phyloP scores from a whole-genome alignment of 2,329 filamentous ascomycete genomes.

The Pseudogymnoascus sp. region DNA sequence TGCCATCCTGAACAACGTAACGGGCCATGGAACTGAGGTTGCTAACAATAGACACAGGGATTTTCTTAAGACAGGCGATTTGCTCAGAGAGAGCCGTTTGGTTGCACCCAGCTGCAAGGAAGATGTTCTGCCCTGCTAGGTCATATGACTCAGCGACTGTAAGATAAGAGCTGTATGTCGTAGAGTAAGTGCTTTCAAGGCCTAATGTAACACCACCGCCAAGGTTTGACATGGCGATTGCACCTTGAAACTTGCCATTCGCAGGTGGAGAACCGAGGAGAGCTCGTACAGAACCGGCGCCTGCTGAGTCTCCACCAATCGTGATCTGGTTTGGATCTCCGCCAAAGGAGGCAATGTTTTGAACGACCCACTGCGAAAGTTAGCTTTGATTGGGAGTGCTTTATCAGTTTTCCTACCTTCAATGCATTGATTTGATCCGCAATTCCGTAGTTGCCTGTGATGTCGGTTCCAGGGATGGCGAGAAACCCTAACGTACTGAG shows the following conservation, averaged over 20 bases:
- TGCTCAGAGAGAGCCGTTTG: slow-evolving; percentile 33
- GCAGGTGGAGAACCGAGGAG: slow-evolving; percentile 40
- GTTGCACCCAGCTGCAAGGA: slow-evolving; percentile 40
- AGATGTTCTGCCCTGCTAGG: slow-evolving; percentile 39
- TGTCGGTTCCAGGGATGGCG: slow-evolving; percentile 41
- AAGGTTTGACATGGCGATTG: slow-evolving; percentile 42
- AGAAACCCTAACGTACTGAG: slow-evolving; percentile 29
- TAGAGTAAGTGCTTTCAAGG: slow-evolving; percentile 39
- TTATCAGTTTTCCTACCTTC: slow-evolving; percentile 21
- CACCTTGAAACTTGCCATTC: slow-evolving; percentile 39
- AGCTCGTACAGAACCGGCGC: slow-evolving; percentile 40
- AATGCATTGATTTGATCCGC: slow-evolving; percentile 43
- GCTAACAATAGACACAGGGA: slow-evolving; percentile 27
- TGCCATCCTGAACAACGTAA: slow-evolving; percentile 46
- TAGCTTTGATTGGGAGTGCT: background rate
- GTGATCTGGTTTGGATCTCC: slow-evolving; percentile 40
- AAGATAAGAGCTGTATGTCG: slow-evolving; percentile 45
- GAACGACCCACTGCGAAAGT: slow-evolving; percentile 36
- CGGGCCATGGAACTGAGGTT: slow-evolving; percentile 28
- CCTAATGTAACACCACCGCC: slow-evolving; percentile 43
- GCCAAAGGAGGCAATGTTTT: slow-evolving; percentile 37
- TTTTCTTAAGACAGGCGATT: slow-evolving; percentile 37
- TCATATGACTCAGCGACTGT: slow-evolving; percentile 42
- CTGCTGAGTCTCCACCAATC: slow-evolving; percentile 43
- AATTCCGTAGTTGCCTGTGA: slow-evolving; percentile 45